Evolutionary conservation across 164 flowering plant genomes (phyloP).

Genomic region (Litsea cubeba): DNA sequence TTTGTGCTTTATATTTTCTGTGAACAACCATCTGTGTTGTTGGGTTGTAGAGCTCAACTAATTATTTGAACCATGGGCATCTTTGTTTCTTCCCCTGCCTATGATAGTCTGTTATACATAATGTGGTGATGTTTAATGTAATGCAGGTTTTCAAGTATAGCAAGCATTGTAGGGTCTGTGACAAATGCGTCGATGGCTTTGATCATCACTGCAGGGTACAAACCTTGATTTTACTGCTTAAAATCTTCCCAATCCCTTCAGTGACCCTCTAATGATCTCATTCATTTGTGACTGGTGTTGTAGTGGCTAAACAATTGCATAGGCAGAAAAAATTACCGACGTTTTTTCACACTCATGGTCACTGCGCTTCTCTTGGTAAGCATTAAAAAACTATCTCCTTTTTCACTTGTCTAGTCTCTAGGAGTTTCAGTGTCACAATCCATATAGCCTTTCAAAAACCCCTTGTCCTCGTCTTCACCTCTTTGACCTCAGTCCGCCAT

Average conservation of each 20-base stretch:
- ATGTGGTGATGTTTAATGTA: not conserved
- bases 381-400: constrained; percentile 15
- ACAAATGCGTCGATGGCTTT: constrained; percentile 91
- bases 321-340: constrained; percentile 80
- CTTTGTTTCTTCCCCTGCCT: not conserved
- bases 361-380: constrained; percentile 89
- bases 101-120: not conserved
- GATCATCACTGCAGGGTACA: constrained; percentile 99
- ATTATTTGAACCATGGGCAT: not conserved
- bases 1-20: not conserved
- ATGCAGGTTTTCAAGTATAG: constrained; percentile 93
- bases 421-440: not conserved
- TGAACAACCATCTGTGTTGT: not conserved
- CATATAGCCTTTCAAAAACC: not conserved
- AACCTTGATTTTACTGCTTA: constrained; percentile 5
- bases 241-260: not conserved
- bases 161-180: constrained; percentile 99
- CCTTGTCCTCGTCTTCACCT: not conserved
- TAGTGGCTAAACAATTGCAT: constrained; percentile 99
- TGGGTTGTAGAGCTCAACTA: not conserved
- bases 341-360: constrained; percentile 92
- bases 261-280: constrained; percentile 10
- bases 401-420: not conserved
- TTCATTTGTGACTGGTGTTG: constrained; percentile 27
- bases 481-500: not conserved